A percentile compares a stretch with the other conserved stretches of the same genome.
phyloP scores from a whole-genome alignment of 257 asterid genomes.

The Buddleja alternifolia region DNA sequence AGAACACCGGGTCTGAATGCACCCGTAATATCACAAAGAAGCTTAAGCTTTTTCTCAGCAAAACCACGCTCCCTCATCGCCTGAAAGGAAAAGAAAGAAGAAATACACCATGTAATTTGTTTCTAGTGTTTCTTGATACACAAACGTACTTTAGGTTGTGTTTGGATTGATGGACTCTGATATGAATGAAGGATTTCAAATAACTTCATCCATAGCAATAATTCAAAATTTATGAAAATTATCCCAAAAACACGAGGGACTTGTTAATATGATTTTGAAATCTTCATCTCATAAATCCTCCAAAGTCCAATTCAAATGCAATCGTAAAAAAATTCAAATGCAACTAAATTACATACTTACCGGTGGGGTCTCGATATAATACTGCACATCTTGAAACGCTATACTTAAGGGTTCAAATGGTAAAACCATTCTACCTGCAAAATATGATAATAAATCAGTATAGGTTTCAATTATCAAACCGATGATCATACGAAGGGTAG shows the following conservation, averaged over 20 bases:
- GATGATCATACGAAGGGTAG: background rate
- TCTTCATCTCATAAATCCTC: too few relatives aligned
- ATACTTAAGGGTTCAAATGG: slow-evolving; percentile 64
- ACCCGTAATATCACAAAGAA: slow-evolving; percentile 55
- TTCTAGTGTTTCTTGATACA: background rate
- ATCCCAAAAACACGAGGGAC: too few relatives aligned
- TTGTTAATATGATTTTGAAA: too few relatives aligned
- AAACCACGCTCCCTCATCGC: slow-evolving; percentile 63
- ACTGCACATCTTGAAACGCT: slow-evolving; percentile 59
- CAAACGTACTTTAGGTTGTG: background rate
- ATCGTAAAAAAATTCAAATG: background rate
- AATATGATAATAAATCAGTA: background rate
- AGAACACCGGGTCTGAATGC: slow-evolving; percentile 66
- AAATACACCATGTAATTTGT: background rate
- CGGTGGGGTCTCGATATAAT: slow-evolving; percentile 53
- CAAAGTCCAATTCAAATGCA: too few relatives aligned
- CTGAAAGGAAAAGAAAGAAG: slow-evolving; percentile 30
- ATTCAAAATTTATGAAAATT: too few relatives aligned
- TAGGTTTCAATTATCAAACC: background rate
- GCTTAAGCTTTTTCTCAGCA: slow-evolving; percentile 46
- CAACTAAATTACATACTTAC: slow-evolving; percentile 34
- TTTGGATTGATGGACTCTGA: too few relatives aligned
- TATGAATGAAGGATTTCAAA: too few relatives aligned
- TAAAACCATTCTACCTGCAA: slow-evolving; percentile 60
- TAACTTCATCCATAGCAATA: too few relatives aligned